These are phyloP conservation scores for Diddensiella transvaalensis DNA, from an alignment of 805 yeast genomes.

Conservation along the genomic window DNA sequence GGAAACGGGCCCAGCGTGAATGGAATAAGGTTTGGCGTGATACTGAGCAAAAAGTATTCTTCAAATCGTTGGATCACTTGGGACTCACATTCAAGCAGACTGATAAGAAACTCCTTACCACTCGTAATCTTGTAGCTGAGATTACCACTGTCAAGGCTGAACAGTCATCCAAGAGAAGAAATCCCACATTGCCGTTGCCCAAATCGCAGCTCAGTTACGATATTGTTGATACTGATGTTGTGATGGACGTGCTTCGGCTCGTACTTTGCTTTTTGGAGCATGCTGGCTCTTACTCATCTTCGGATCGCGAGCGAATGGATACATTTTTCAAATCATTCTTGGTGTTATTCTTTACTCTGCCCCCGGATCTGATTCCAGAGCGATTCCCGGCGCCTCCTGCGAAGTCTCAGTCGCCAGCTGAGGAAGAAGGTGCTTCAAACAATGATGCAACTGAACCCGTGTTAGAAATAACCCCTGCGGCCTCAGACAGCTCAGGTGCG, in stretches of 20 bases:
- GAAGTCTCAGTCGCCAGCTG: slow-evolving; percentile 1
- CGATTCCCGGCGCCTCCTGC: slow-evolving; percentile 12
- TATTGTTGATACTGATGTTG: slow-evolving; percentile 62
- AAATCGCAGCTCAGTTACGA: slow-evolving; percentile 63
- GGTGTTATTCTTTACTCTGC: slow-evolving; percentile 58
- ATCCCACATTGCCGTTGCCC: slow-evolving; percentile 85
- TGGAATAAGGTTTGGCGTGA: slow-evolving; percentile 99
- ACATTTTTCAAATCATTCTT: slow-evolving; percentile 69
- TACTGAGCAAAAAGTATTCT: slow-evolving; percentile 90
- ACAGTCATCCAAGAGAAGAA: slow-evolving; percentile 72
- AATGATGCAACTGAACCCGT: neutral
- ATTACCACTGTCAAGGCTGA: slow-evolving; percentile 90
- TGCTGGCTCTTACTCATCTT: slow-evolving; percentile 69
- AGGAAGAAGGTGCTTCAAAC: neutral
- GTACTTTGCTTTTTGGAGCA: slow-evolving; percentile 63
- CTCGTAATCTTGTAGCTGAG: slow-evolving; percentile 86
- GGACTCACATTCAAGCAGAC: slow-evolving; percentile 96
- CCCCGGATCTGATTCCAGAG: slow-evolving; percentile 33
- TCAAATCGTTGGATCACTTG: slow-evolving; percentile 89
- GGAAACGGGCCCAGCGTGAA: slow-evolving; percentile 97
- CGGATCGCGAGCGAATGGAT: slow-evolving; percentile 74
- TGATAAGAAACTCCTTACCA: slow-evolving; percentile 86
- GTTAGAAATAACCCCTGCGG: neutral
- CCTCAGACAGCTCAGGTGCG: neutral
- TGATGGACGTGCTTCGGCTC: slow-evolving; percentile 70